Percentiles rank a stretch among this genome's conserved stretches.
Conservation (phyloP, 257 asterid genomes). For the Agastache rugosa region DNA sequence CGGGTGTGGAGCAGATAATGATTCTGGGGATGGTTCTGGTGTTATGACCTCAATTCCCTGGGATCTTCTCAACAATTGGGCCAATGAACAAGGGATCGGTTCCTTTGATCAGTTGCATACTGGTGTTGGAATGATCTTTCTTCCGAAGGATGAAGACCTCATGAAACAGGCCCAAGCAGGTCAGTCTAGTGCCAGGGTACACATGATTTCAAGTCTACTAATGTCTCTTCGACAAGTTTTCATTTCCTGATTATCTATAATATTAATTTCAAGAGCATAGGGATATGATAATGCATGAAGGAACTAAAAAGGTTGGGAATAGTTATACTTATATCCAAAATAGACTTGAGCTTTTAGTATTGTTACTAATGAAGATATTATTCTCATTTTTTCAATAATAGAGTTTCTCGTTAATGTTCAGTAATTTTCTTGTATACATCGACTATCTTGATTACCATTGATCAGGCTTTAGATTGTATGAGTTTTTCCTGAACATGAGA, state of each 20-base stretch:
- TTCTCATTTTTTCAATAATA: not conserved
- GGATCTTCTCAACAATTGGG: slow-evolving; percentile 93
- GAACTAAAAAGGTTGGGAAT: slow-evolving; percentile 20
- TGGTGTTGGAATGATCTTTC: slow-evolving; percentile 95
- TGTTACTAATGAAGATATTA: slow-evolving; percentile 11
- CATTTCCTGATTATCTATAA: slow-evolving; percentile 13
- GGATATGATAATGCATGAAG: slow-evolving; percentile 10
- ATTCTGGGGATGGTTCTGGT: slow-evolving; percentile 99
- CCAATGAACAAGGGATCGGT: slow-evolving; percentile 72
- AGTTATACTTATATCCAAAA: not conserved
- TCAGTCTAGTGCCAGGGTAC: slow-evolving; percentile 39
- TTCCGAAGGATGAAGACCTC: slow-evolving; percentile 74
- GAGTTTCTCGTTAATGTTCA: not conserved
- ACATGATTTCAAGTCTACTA: slow-evolving; percentile 1
- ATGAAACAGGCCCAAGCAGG: slow-evolving; percentile 82
- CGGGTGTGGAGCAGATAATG: slow-evolving; percentile 99
- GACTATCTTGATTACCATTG: not conserved
- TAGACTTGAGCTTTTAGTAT: not conserved
- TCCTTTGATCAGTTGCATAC: slow-evolving; percentile 81
- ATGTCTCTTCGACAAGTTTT: slow-evolving; percentile 3
- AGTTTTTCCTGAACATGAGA: slow-evolving; percentile 13
- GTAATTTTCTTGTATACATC: not conserved
- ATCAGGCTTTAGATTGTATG: not conserved
- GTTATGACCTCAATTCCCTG: slow-evolving; percentile 96
- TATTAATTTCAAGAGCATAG: slow-evolving; percentile 13